phyloP scores from a whole-genome alignment of 2,329 filamentous ascomycete genomes.

The Colletotrichum echinochloae region DNA sequence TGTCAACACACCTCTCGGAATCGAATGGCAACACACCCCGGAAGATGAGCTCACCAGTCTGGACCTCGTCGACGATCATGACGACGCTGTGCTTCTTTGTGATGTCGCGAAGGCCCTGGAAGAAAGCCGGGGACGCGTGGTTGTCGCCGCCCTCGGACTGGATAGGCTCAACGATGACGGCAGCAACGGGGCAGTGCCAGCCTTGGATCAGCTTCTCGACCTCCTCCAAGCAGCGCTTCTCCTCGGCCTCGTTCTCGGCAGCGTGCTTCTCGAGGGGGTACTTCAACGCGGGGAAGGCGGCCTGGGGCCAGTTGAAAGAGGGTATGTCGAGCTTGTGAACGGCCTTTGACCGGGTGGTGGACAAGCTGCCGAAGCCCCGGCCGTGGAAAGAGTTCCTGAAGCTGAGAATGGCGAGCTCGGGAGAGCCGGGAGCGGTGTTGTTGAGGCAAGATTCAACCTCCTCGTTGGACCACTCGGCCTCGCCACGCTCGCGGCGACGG shows the following conservation, averaged over 20 bases:
- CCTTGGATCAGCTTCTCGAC: slow-evolving; percentile 78
- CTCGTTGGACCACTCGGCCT: slow-evolving; percentile 77
- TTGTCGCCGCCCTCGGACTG: slow-evolving; percentile 89
- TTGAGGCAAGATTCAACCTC: slow-evolving; percentile 77
- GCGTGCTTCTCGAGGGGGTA: slow-evolving; percentile 80
- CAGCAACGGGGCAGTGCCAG: slow-evolving; percentile 76
- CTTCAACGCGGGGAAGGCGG: slow-evolving; percentile 81
- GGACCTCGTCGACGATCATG: slow-evolving; percentile 86
- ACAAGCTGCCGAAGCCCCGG: slow-evolving; percentile 81
- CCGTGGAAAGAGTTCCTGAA: slow-evolving; percentile 86
- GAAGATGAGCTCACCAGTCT: slow-evolving; percentile 61
- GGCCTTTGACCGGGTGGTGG: slow-evolving; percentile 83
- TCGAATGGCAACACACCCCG: not conserved
- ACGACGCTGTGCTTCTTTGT: slow-evolving; percentile 77
- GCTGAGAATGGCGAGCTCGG: slow-evolving; percentile 80
- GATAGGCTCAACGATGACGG: slow-evolving; percentile 82
- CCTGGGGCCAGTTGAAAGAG: slow-evolving; percentile 89
- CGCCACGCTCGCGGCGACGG: slow-evolving; percentile 77
- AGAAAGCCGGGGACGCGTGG: slow-evolving; percentile 83
- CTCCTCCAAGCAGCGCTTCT: slow-evolving; percentile 78
- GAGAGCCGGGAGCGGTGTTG: slow-evolving; percentile 79
- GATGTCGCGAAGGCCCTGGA: slow-evolving; percentile 78
- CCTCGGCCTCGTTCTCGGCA: slow-evolving; percentile 77
- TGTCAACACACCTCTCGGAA: not conserved
- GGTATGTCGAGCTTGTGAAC: slow-evolving; percentile 91